These are phyloP conservation scores for Fusarium lateritium DNA, from an alignment of 2,329 filamentous ascomycete species.

Conservation along the genomic window DNA sequence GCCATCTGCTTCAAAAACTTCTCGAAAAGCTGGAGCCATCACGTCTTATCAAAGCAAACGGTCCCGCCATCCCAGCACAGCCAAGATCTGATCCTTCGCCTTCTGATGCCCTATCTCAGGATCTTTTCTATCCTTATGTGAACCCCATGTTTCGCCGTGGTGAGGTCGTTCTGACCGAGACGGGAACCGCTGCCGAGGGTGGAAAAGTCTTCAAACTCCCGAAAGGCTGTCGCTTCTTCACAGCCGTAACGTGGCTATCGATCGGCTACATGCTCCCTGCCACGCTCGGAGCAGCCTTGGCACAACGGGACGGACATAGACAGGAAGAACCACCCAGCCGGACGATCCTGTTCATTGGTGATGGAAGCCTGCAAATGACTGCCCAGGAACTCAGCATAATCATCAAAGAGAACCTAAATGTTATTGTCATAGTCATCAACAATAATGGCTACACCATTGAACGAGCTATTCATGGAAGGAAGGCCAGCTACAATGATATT, in stretches of 20 bases:
- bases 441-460: constrained; percentile 30
- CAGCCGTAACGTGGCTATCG: constrained; percentile 23
- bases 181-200: constrained; percentile 24
- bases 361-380: constrained; percentile 24
- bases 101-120: background rate
- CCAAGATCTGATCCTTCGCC: background rate
- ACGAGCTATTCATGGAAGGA: constrained; percentile 22
- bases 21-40: background rate
- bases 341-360: constrained; percentile 21
- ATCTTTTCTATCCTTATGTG: constrained; percentile 13
- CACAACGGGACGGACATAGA: background rate
- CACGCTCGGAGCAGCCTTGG: constrained; percentile 17
- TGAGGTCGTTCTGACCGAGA: constrained; percentile 16
- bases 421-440: constrained; percentile 23
- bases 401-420: constrained; percentile 20
- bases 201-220: constrained; percentile 16
- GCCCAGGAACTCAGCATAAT: constrained; percentile 26
- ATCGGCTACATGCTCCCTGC: constrained; percentile 32
- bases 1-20: background rate
- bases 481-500: constrained; percentile 21
- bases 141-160: constrained; percentile 16
- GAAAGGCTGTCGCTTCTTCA: background rate
- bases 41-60: constrained; percentile 2
- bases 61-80: background rate
- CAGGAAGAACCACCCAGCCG: background rate